Evolutionary conservation across 2,329 filamentous ascomycete genomes (phyloP).

Genomic region (Cordyceps fumosorosea): DNA sequence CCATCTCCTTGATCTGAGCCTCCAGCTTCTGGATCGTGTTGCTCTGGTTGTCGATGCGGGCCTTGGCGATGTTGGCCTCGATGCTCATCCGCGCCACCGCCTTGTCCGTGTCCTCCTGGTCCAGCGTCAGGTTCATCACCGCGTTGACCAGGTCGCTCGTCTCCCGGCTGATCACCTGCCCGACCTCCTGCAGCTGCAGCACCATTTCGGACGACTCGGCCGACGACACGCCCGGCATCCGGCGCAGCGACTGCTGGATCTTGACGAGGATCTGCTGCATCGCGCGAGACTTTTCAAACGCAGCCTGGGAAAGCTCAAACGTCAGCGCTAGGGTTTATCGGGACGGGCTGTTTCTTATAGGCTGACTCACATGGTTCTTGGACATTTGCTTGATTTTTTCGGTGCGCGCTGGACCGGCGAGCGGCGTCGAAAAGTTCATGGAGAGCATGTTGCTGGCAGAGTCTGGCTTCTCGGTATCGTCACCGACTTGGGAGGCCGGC

Average conservation of each 20-base stretch:
- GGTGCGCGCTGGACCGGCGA: conserved; percentile 28
- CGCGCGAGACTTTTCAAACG: conserved; percentile 27
- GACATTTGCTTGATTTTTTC: conserved; percentile 33
- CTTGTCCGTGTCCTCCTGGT: conserved; percentile 33
- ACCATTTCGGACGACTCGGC: conserved; percentile 29
- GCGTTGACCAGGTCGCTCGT: conserved; percentile 33
- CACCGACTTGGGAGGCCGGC: not conserved
- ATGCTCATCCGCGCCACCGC: conserved; percentile 33
- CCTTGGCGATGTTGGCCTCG: conserved; percentile 31
- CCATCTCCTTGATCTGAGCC: conserved; percentile 25
- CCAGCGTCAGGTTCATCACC: conserved; percentile 30
- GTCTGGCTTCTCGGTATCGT: not conserved
- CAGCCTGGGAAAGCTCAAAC: conserved; percentile 21
- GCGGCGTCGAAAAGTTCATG: conserved; percentile 34
- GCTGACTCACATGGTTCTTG: conserved; percentile 31
- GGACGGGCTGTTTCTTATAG: not conserved
- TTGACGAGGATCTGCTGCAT: conserved; percentile 31
- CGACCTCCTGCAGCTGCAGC: conserved; percentile 29
- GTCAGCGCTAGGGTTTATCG: not conserved
- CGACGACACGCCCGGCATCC: conserved; percentile 32
- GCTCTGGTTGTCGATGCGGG: conserved; percentile 26
- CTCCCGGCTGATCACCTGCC: conserved; percentile 32
- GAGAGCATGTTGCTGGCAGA: conserved; percentile 25
- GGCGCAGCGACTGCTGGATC: conserved; percentile 32
- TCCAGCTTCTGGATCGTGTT: conserved; percentile 27